A percentile compares a stretch with the other conserved stretches of the same genome.
phyloP scores from a whole-genome alignment of 2,329 filamentous ascomycete genomes.

The Macroventuria anomochaeta region DNA sequence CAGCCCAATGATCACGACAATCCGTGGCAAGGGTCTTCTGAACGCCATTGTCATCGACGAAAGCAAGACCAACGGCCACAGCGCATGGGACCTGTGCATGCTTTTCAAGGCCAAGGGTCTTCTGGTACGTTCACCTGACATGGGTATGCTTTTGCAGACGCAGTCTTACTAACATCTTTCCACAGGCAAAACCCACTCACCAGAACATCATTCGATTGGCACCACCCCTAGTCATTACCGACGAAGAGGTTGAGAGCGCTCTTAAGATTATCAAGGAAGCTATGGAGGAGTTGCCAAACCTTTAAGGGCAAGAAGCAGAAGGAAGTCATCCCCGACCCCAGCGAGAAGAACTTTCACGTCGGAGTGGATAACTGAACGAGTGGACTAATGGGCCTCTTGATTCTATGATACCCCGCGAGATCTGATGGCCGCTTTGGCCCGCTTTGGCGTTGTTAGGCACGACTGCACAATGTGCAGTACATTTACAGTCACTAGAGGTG shows the following conservation, averaged over 20 bases:
- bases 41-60: conserved; percentile 98
- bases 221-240: conserved; percentile 93
- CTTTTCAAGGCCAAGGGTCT: conserved; percentile 94
- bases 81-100: conserved; percentile 96
- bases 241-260: conserved; percentile 80
- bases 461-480: not conserved
- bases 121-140: conserved; percentile 68
- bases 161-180: conserved; percentile 34
- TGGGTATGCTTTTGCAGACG: conserved; percentile 52
- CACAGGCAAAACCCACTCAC: conserved; percentile 94
- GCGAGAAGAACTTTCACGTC: conserved; percentile 69
- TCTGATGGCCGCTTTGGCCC: conserved; percentile 7
- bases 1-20: conserved; percentile 78
- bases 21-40: conserved; percentile 90
- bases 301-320: conserved; percentile 62
- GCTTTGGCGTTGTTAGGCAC: conserved; percentile 16
- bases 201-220: conserved; percentile 98
- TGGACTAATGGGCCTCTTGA: not conserved
- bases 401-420: conserved; percentile 26
- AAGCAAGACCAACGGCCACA: conserved; percentile 79
- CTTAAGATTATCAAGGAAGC: conserved; percentile 81
- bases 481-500: conserved; percentile 3
- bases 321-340: conserved; percentile 59
- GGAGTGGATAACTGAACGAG: conserved; percentile 60
- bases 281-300: conserved; percentile 76